Conservation (phyloP, 306 rosid genomes). For the Glycyrrhiza uralensis region DNA sequence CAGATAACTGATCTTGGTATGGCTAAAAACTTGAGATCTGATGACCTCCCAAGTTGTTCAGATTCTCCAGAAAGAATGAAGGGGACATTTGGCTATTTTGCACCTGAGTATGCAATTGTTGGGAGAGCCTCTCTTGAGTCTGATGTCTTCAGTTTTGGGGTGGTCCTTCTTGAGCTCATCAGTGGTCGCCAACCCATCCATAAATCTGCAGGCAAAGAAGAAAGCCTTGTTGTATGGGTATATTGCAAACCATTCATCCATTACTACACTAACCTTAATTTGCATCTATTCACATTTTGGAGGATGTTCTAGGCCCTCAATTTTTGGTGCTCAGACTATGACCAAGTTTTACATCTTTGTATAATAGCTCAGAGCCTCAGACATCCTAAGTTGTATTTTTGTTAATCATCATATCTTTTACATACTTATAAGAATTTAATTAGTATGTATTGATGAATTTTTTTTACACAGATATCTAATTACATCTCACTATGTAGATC, state of each 20-base stretch:
- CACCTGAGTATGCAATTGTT: conserved; percentile 91
- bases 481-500: too few species aligned
- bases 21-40: conserved; percentile 75
- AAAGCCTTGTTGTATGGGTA: conserved; percentile 99
- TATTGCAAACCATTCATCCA: conserved; percentile 5
- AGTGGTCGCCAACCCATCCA: conserved; percentile 85
- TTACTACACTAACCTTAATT: neutral
- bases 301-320: neutral
- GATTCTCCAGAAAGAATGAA: conserved; percentile 91
- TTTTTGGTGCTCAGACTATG: neutral
- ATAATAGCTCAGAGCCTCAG: neutral
- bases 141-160: conserved; percentile 95
- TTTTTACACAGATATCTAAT: too few species aligned
- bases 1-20: conserved; percentile 98
- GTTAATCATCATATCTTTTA: neutral
- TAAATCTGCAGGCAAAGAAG: conserved; percentile 68
- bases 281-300: neutral
- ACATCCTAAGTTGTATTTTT: neutral
- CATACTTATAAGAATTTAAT: neutral
- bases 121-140: conserved; percentile 92
- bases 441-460: too few species aligned
- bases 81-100: conserved; percentile 99
- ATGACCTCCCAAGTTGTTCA: conserved; percentile 70
- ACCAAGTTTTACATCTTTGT: neutral
- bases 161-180: conserved; percentile 95